These are phyloP conservation scores for Endocladia muricata DNA, from an alignment of 31 red algal genomes.

Conservation along the genomic window DNA sequence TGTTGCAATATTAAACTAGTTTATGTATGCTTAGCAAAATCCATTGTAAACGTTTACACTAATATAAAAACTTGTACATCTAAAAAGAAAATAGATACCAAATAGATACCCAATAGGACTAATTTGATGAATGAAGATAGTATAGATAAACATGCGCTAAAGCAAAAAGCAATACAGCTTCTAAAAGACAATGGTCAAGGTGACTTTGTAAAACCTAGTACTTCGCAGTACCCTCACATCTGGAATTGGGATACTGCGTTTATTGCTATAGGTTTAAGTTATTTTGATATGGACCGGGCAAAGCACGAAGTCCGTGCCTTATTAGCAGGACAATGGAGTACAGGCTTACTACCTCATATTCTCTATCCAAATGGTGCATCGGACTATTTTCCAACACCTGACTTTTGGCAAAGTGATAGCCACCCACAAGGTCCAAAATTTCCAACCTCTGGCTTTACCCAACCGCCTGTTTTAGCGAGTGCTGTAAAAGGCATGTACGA, in stretches of 20 bases:
- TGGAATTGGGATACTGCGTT: neutral
- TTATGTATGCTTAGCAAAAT: no score
- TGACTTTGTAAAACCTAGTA: neutral
- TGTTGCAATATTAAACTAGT: no score
- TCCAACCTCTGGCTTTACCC: neutral
- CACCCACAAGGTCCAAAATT: neutral
- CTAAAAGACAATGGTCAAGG: neutral
- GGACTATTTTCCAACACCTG: neutral
- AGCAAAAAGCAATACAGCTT: neutral
- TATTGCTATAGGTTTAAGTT: neutral
- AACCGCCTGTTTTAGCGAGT: neutral
- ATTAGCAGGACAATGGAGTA: neutral
- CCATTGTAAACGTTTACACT: no score
- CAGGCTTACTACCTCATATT: neutral
- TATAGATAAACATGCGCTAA: no score
- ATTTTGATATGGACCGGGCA: neutral
- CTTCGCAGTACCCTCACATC: neutral
- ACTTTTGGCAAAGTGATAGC: neutral
- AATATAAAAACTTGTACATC: no score
- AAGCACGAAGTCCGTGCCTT: neutral
- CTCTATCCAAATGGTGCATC: neutral
- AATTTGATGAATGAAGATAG: no score
- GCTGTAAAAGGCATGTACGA: no score
- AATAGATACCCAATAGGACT: no score
- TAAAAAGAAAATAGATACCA: no score